Evolutionary conservation across 805 yeast genomes (phyloP).

Genomic region (Brettanomyces naardenensis): DNA sequence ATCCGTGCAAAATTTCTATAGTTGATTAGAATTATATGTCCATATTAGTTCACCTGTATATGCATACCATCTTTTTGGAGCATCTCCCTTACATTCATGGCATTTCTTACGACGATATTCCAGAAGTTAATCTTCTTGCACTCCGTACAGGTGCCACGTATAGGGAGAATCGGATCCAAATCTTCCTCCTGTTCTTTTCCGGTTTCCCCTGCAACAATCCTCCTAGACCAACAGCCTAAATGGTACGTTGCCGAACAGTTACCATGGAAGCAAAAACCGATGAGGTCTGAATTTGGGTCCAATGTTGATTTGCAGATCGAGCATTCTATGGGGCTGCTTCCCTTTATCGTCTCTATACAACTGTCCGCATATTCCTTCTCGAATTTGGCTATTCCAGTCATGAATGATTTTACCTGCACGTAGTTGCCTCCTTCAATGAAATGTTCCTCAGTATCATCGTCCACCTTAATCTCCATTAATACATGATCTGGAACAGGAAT

Average conservation of each 20-base stretch:
- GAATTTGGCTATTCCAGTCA: conserved; percentile 5
- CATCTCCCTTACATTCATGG: conserved; percentile 9
- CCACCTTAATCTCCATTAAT: conserved; percentile 9
- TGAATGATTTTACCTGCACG: conserved; percentile 18
- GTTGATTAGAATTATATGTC: too few relatives aligned
- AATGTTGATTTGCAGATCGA: conserved; percentile 9
- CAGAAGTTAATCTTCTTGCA: conserved; percentile 22
- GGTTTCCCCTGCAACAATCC: conserved; percentile 7
- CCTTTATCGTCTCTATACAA: conserved; percentile 10
- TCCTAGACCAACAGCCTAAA: conserved; percentile 27
- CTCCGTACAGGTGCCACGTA: conserved; percentile 18
- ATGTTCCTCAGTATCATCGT: conserved; percentile 4
- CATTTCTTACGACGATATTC: conserved; percentile 20
- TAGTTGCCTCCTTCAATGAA: conserved; percentile 23
- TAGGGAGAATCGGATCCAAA: conserved; percentile 17
- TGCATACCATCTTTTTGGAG: conserved; percentile 1
- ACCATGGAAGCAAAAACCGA: conserved; percentile 18
- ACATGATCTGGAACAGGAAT: conserved; percentile 18
- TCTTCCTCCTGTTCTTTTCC: conserved; percentile 1
- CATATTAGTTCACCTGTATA: background rate
- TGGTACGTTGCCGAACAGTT: conserved; percentile 26
- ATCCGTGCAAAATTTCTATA: too few relatives aligned
- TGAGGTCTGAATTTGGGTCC: conserved; percentile 8
- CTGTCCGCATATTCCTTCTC: conserved; percentile 12
- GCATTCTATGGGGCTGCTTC: conserved; percentile 3